A percentile compares a stretch with the other conserved stretches of the same genome.
These are phyloP conservation scores for Corinectria fuckeliana DNA, from an alignment of 2,329 filamentous ascomycete genomes.

Conservation along the genomic window DNA sequence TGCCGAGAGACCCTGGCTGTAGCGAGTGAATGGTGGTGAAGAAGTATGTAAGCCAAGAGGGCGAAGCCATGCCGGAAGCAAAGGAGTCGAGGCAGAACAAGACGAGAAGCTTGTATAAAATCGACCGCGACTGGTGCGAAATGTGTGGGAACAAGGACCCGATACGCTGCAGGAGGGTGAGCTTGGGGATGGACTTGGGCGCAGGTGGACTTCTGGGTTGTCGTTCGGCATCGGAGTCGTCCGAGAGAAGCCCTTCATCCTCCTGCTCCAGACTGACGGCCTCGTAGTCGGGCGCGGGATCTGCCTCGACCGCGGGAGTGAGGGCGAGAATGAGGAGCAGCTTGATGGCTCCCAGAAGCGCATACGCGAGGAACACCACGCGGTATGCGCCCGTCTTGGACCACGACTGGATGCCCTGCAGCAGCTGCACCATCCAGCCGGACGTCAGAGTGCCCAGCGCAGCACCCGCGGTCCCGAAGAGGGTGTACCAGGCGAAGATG, in stretches of 20 bases:
- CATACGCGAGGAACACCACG: slow-evolving; percentile 54
- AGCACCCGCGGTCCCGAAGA: slow-evolving; percentile 64
- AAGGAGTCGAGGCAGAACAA: not conserved
- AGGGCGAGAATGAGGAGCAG: slow-evolving; percentile 58
- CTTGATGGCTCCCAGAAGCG: slow-evolving; percentile 61
- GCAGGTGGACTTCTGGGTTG: not conserved
- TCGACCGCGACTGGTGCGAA: not conserved
- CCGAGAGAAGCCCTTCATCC: not conserved
- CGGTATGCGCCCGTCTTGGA: slow-evolving; percentile 55
- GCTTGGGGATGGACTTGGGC: not conserved
- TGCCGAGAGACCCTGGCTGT: slow-evolving; percentile 58
- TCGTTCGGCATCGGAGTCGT: not conserved
- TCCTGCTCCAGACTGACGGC: not conserved
- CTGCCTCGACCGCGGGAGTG: slow-evolving; percentile 53
- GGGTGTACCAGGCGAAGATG: slow-evolving; percentile 67
- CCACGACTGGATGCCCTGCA: slow-evolving; percentile 48
- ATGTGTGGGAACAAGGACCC: not conserved
- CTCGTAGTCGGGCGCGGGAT: slow-evolving; percentile 18
- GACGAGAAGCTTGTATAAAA: not conserved
- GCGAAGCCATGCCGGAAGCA: not conserved
- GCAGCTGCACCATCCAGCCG: slow-evolving; percentile 64
- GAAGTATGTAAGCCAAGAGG: slow-evolving; percentile 64
- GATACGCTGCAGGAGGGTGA: not conserved
- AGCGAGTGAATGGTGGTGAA: slow-evolving; percentile 47
- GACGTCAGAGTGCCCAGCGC: slow-evolving; percentile 65